Conservation (phyloP, 2,329 filamentous ascomycete species). For the Scedosporium aurantiacum region DNA sequence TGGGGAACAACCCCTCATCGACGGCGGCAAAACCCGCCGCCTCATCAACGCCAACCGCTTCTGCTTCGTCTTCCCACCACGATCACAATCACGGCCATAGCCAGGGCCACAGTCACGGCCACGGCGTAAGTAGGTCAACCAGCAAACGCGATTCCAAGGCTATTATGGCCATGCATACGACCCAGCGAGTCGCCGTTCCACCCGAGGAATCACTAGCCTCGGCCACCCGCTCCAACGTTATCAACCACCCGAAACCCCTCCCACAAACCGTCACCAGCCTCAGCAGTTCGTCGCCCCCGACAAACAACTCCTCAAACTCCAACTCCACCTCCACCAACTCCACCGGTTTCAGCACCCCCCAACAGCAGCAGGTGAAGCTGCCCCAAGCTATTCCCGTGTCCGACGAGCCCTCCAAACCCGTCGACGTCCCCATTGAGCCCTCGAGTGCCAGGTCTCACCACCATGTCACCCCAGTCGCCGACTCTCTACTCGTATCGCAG, state of each 20-base stretch:
- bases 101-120: conserved; percentile 15
- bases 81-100: background rate
- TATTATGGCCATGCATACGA: conserved; percentile 43
- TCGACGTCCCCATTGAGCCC: conserved; percentile 41
- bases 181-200: conserved; percentile 45
- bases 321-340: conserved; percentile 10
- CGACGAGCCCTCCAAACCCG: conserved; percentile 40
- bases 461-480: conserved; percentile 21
- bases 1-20: conserved; percentile 10
- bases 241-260: conserved; percentile 12
- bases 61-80: conserved; percentile 9
- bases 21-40: conserved; percentile 11
- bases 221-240: conserved; percentile 37
- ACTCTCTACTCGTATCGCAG: conserved; percentile 35
- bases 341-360: conserved; percentile 15
- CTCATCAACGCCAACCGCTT: background rate
- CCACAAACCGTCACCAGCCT: conserved; percentile 9
- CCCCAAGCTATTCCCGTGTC: conserved; percentile 8
- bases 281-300: conserved; percentile 17
- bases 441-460: conserved; percentile 20
- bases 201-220: conserved; percentile 52
- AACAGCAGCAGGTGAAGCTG: conserved; percentile 1
- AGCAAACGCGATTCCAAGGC: conserved; percentile 35
- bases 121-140: conserved; percentile 13
- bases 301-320: conserved; percentile 15